Evolutionary conservation across 2,329 filamentous ascomycete species (phyloP).

Genomic region (Aureobasidium leucospermi): DNA sequence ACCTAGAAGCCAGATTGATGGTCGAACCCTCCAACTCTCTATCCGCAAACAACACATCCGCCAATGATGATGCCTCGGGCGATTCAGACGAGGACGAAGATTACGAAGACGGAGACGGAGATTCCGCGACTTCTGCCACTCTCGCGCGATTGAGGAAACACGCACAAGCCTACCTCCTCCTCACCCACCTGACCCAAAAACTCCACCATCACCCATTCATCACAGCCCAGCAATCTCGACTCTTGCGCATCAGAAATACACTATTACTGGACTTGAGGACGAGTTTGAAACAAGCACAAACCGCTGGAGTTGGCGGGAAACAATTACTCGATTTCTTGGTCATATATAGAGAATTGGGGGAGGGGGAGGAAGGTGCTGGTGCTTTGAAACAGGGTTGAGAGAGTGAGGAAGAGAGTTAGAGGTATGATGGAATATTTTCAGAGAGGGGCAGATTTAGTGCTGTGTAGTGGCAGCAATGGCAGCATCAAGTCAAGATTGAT

Average conservation of each 20-base stretch:
- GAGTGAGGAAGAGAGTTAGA: no score
- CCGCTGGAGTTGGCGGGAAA: conserved; percentile 31
- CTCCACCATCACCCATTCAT: conserved; percentile 58
- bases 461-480: no score
- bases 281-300: conserved; percentile 51
- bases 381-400: no score
- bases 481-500: no score
- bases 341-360: conserved; percentile 55
- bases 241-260: conserved; percentile 53
- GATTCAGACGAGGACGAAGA: conserved; percentile 30
- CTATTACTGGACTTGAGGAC: conserved; percentile 58
- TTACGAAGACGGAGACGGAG: conserved; percentile 27
- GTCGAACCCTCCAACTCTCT: conserved; percentile 32
- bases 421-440: not conserved
- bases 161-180: conserved; percentile 50
- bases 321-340: conserved; percentile 49
- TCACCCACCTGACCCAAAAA: conserved; percentile 44
- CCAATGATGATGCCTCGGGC: conserved; percentile 25
- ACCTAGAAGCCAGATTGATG: conserved; percentile 57
- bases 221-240: conserved; percentile 46
- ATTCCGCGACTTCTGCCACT: conserved; percentile 20
- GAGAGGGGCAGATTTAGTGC: no score
- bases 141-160: conserved; percentile 46
- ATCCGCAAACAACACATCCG: not conserved
- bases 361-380: conserved; percentile 48